Evolutionary conservation across 2,329 filamentous ascomycete species (phyloP).

Genomic region (Pseudogymnoascus sp.): DNA sequence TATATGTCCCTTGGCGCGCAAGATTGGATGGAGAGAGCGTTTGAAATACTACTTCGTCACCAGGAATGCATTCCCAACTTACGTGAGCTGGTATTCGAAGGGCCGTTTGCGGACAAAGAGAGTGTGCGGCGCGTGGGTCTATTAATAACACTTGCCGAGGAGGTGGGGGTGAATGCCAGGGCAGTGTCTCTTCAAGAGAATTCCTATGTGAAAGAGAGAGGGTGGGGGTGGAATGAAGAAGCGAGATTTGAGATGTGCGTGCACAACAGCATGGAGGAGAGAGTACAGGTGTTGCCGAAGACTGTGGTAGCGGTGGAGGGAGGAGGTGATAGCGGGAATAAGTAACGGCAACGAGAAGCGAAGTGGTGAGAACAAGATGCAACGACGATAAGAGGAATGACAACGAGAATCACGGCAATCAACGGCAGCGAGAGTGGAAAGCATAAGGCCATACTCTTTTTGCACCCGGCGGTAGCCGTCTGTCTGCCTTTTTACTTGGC

Average conservation of each 20-base stretch:
- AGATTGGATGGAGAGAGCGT: not conserved
- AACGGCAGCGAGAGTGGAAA: too few species aligned
- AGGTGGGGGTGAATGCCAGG: not conserved
- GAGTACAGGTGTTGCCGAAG: not conserved
- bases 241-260: not conserved
- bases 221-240: not conserved
- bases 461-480: too few species aligned
- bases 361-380: not conserved
- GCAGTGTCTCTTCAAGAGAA: not conserved
- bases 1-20: not conserved
- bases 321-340: not conserved
- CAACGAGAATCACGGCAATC: too few species aligned
- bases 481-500: too few species aligned
- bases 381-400: not conserved
- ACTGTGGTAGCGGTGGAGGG: not conserved
- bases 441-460: too few species aligned
- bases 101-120: not conserved
- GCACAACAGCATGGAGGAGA: not conserved
- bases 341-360: not conserved
- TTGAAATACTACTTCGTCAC: not conserved
- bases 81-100: not conserved
- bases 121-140: not conserved
- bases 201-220: not conserved
- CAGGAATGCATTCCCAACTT: not conserved
- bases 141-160: not conserved